Evolutionary conservation across 768 basidiomycete species (phyloP).

Genomic region (Lyophyllum shimeji): DNA sequence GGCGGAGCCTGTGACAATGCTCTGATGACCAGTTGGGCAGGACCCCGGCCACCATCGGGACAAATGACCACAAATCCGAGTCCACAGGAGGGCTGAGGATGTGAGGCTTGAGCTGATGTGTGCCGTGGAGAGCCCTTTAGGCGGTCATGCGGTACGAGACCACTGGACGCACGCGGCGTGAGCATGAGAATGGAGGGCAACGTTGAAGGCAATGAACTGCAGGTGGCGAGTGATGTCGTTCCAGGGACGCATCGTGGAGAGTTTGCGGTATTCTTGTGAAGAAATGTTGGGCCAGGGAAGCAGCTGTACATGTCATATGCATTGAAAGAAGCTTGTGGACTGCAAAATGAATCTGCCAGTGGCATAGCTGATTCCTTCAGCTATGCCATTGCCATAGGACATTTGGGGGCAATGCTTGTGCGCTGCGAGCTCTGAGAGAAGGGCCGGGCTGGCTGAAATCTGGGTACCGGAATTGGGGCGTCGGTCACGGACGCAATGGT

Average conservation of each 20-base stretch:
- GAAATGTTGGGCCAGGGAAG: background rate
- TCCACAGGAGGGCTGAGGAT: no score
- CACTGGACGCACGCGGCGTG: background rate
- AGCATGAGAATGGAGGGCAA: background rate
- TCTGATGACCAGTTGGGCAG: background rate
- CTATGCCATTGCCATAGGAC: no score
- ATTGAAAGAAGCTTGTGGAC: slow-evolving; percentile 1
- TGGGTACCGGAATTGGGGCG: slow-evolving; percentile 2
- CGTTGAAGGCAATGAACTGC: background rate
- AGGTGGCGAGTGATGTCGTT: background rate
- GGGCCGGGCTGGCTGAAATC: slow-evolving; percentile 16
- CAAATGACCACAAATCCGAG: background rate
- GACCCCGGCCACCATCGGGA: slow-evolving; percentile 1
- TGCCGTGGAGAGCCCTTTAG: background rate
- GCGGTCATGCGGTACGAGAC: background rate
- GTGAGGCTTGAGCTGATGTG: background rate
- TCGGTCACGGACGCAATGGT: slow-evolving; percentile 12
- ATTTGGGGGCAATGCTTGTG: background rate
- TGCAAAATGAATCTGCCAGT: background rate
- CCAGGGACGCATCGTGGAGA: background rate
- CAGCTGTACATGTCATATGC: background rate
- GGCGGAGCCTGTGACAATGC: slow-evolving; percentile 4
- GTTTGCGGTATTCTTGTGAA: background rate
- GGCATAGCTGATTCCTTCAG: background rate
- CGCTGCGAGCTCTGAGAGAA: background rate